Base-by-base conservation (phyloP, 352 stramenopile species). In the Pythium utonaiense region DNA sequence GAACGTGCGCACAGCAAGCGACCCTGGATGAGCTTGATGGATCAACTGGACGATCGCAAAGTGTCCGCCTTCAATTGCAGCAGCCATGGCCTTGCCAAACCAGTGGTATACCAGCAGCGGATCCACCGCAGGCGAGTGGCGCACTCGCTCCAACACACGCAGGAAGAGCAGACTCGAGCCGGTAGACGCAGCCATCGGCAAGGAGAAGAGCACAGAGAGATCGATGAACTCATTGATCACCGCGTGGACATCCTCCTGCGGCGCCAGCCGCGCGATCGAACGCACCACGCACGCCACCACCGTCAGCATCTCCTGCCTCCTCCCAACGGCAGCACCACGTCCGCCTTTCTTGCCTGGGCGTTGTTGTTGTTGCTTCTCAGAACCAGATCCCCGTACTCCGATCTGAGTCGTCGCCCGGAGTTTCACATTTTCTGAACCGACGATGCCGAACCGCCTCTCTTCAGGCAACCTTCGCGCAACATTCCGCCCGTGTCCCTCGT, bases 401-500 rank as follows among this genome's bases (percentile, higher is more conserved):
- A 47, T 47, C 40, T 47, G 40, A 25, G 16, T 21, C 14, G 1
- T 3, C 4, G 40, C n/a, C n/a, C n/a, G n/a, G 6, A 19, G 40
- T 47, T 47, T n/a, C n/a, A 47, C 40, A 27, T 19, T 27, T 25
- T 5, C 40, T 27, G 40, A 47, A 47, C n/a, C 40, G 24, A 27
- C 7, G 25, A 47, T n/a, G n/a, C n/a, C n/a, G n/a, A n/a, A n/a
- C n/a, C n/a, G 12, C 40, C 45, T 52, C 44, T 31, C 28, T 52
- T 52, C 27, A 31, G 24, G 24, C 34, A 7, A 52, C 58, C 58
- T 66, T 66, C 50, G 51, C 30, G 41, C 50, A 55, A 66, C 58
- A 31, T 66, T 48, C 7, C 3, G 1, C 24, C 34, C 12, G 12
- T 36, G 12, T 31, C 36, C 30, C 30, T 54, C 28, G 30, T 33